phyloP scores from a whole-genome alignment of 768 basidiomycete species.

The Pisolithus microcarpus region DNA sequence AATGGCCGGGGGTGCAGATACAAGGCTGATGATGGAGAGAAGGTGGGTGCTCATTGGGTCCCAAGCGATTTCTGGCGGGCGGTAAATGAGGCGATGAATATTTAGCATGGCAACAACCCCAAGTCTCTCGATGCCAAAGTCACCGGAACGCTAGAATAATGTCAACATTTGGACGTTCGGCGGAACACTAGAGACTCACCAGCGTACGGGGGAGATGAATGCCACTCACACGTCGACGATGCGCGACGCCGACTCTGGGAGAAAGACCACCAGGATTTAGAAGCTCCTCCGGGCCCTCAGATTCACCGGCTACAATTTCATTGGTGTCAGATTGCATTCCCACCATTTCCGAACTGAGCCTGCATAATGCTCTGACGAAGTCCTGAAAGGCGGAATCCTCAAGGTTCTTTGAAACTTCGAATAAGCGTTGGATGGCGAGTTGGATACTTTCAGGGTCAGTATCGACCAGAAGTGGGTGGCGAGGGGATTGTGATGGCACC shows the following conservation, averaged over 20 bases:
- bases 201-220: constrained; percentile 76
- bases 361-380: constrained; percentile 74
- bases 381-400: constrained; percentile 77
- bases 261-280: constrained; percentile 32
- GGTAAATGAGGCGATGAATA: constrained; percentile 78
- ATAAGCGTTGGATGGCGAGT: constrained; percentile 69
- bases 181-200: constrained; percentile 37
- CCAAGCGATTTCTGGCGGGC: constrained; percentile 83
- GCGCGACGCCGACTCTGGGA: constrained; percentile 36
- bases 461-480: constrained; percentile 64
- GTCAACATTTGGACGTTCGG: background rate
- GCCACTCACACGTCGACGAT: constrained; percentile 76
- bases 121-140: constrained; percentile 88
- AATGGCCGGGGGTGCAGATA: constrained; percentile 65
- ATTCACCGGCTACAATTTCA: constrained; percentile 17
- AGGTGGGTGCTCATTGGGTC: constrained; percentile 73
- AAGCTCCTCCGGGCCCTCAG: constrained; percentile 29
- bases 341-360: constrained; percentile 87
- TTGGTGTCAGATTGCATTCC: constrained; percentile 61
- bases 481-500: constrained; percentile 19
- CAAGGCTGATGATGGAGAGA: constrained; percentile 64
- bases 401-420: constrained; percentile 78
- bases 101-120: constrained; percentile 77
- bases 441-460: constrained; percentile 71
- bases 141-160: constrained; percentile 65